Evolutionary conservation across 2,329 filamentous ascomycete genomes (phyloP).

Genomic region (Hypocreales sp.): DNA sequence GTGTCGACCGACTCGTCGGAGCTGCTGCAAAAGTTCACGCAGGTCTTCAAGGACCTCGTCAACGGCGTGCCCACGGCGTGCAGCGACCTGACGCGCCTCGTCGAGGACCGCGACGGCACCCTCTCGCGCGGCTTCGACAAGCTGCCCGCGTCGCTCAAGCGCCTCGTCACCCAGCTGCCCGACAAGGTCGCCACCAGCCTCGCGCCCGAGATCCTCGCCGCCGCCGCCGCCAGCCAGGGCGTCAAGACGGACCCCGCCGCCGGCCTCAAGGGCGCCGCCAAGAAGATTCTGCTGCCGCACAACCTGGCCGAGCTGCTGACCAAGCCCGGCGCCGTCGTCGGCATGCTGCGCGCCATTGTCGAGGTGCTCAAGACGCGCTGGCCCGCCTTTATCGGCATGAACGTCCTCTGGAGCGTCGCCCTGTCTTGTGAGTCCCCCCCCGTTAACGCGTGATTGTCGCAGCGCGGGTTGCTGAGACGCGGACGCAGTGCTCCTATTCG

Average conservation of each 20-base stretch:
- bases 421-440: slow-evolving; percentile 54
- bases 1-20: slow-evolving; percentile 76
- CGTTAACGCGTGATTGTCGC: neutral
- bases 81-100: slow-evolving; percentile 56
- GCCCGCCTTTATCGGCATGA: slow-evolving; percentile 82
- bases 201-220: slow-evolving; percentile 70
- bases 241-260: slow-evolving; percentile 37
- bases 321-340: slow-evolving; percentile 73
- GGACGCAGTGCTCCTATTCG: slow-evolving; percentile 65
- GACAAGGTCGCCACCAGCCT: slow-evolving; percentile 63
- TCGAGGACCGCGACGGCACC: slow-evolving; percentile 46
- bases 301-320: slow-evolving; percentile 67
- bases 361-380: slow-evolving; percentile 76
- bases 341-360: slow-evolving; percentile 79
- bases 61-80: slow-evolving; percentile 91
- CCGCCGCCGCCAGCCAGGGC: slow-evolving; percentile 59
- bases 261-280: slow-evolving; percentile 44
- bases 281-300: slow-evolving; percentile 53
- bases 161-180: slow-evolving; percentile 71
- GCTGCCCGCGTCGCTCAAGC: slow-evolving; percentile 68
- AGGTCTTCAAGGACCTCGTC: slow-evolving; percentile 81
- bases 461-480: slow-evolving; percentile 2
- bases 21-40: slow-evolving; percentile 69
- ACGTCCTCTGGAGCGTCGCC: slow-evolving; percentile 78
- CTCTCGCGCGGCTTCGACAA: slow-evolving; percentile 45